A percentile compares a stretch with the other conserved stretches of the same genome.
Evolutionary conservation across 495 filamentous ascomycete species (phyloP).

Genomic region (Corynascus novoguineensis): DNA sequence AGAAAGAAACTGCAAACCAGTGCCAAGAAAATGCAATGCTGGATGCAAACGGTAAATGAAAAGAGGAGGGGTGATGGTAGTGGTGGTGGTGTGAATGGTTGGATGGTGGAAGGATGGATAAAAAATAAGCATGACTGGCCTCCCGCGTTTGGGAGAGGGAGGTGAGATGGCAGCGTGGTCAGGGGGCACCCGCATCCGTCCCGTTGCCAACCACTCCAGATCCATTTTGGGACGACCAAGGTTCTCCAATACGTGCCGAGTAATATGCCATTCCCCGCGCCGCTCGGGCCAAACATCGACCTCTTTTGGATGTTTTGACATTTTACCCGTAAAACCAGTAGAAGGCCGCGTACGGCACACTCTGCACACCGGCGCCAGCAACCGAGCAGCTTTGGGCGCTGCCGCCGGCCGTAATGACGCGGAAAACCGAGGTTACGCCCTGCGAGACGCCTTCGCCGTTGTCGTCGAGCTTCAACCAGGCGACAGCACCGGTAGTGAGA

Average conservation of each 20-base stretch:
- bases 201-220: background rate
- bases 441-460: slow-evolving; percentile 38
- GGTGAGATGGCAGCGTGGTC: background rate
- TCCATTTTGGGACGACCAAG: background rate
- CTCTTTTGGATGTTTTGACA: background rate
- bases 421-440: slow-evolving; percentile 54
- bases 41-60: background rate
- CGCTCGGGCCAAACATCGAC: background rate
- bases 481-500: slow-evolving; percentile 48
- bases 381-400: slow-evolving; percentile 44
- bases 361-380: slow-evolving; percentile 35
- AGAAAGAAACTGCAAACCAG: background rate
- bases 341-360: slow-evolving; percentile 59
- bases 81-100: background rate
- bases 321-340: slow-evolving; percentile 62
- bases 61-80: background rate
- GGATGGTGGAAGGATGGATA: background rate
- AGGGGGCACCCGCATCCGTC: background rate
- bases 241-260: background rate
- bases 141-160: background rate
- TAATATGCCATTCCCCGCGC: background rate
- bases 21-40: background rate
- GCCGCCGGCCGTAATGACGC: slow-evolving; percentile 64
- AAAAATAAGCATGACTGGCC: slow-evolving; percentile 3
- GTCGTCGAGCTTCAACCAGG: slow-evolving; percentile 58